Evolutionary conservation across 805 yeast genomes (phyloP), one percentile per base, ranked within the genome.

Genomic region (Maudiozyma saulgeensis): DNA sequence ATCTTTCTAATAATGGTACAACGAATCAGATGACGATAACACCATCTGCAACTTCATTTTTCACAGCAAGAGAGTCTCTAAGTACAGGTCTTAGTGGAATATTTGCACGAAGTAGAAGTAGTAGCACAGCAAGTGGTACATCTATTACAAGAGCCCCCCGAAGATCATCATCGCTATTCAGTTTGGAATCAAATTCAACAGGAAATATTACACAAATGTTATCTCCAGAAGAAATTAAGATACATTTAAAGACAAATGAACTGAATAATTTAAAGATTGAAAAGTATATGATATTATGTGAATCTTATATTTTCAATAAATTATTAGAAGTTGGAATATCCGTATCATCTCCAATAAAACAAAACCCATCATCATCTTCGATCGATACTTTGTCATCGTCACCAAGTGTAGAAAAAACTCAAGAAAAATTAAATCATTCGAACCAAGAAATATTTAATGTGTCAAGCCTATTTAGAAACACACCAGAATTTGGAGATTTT

Each of bases 21-120:
- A 28, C 18, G 34, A 18, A 18, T 21, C 45, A 2, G 32, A 28
- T 28, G 12, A 13, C 38, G 15, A 19, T 38, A 4, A 12, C n/a
- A 41, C 15, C 43, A 15, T 19, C 43, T 8, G 8, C 47, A 1
- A 47, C 41, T 18, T 46, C 60, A 1, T 58, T 61, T 43, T 47
- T 62, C 18, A 50, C 45, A 38, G 66, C 68, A 0, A 57, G 61
- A 26, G 69, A 65, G 39, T 51, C 62, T 2, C 49, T 63, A 23
- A 64, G 66, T 43, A 62, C 66, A 41, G 69, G 69, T 1, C 49
- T 66, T 39, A 64, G 68, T 48, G 68, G 68, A 2, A 62, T 66
- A 7, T 66, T 66, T 56, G 62, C 63, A 11, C 53, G 68, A 19
- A 63, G 67, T 45, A 58, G 69, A 43, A 64, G 69, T 53, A 57